phyloP scores from a whole-genome alignment of 2,329 filamentous ascomycete genomes.

The Cordyceps cicadae region DNA sequence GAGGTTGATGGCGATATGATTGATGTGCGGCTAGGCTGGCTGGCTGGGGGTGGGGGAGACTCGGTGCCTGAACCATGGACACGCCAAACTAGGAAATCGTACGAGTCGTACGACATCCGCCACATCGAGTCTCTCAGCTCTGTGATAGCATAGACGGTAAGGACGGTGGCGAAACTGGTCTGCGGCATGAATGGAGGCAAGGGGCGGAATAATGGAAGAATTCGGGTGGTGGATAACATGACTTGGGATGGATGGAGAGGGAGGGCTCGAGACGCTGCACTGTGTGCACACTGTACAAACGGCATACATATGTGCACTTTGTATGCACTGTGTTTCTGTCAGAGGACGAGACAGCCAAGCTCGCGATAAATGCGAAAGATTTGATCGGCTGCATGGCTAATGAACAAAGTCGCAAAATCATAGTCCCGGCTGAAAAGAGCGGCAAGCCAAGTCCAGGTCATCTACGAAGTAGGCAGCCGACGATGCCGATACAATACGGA shows the following conservation, averaged over 20 bases:
- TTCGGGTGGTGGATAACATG: too few relatives aligned
- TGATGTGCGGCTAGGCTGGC: not conserved
- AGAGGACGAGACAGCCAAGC: too few relatives aligned
- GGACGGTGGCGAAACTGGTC: slow-evolving; percentile 2
- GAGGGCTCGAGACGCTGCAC: not conserved
- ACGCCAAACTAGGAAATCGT: not conserved
- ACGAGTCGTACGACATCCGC: not conserved
- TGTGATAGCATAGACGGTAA: not conserved
- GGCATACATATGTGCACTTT: too few relatives aligned
- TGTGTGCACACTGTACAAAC: not conserved
- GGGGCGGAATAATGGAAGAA: not conserved
- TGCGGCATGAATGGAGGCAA: slow-evolving; percentile 1
- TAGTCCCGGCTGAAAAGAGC: too few relatives aligned
- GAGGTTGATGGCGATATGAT: not conserved
- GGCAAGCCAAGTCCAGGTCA: too few relatives aligned
- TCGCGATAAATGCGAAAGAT: too few relatives aligned
- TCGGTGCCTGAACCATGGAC: not conserved
- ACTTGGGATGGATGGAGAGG: too few relatives aligned
- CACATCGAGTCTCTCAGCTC: not conserved
- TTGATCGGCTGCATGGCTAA: too few relatives aligned
- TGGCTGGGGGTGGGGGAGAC: not conserved
- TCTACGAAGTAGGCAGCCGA: too few relatives aligned
- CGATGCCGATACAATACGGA: too few relatives aligned
- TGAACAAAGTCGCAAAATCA: too few relatives aligned
- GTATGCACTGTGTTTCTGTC: too few relatives aligned